Base-by-base conservation (phyloP, 169 alveolate genomes). In the Perkinsus olseni region DNA sequence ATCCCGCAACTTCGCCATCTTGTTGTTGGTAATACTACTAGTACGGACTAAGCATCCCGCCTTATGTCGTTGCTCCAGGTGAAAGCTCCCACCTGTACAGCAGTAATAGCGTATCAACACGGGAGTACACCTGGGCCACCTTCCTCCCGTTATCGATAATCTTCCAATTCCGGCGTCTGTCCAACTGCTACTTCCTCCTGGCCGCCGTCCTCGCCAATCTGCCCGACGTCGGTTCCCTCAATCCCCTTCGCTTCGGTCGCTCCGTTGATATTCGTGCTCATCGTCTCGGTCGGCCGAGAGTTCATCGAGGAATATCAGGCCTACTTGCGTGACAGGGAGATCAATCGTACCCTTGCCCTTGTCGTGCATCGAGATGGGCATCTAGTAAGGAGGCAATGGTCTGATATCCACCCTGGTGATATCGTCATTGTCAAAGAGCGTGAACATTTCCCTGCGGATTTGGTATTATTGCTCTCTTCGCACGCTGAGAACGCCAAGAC, bases 391-490 rank as follows among this genome's bases (percentile, higher is more conserved):
- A 95, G 92, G 74, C 95, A 92, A 92, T 96, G 98, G 97, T 96
- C 97, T 24, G 96, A 96, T 92, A 91, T 97, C n/a, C 94, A 96
- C 92, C 98, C 97, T 92, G 99, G 99, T 17, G 98, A 97, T 93
- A 95, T 98, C 34, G 97, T 98, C 0, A 95, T 95, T 93, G 97
- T 98, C 51, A 91, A 95, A 90, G 93, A 97, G 91, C 97, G 97
- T 94, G 98, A 97, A 74, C 94, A 95, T 74, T 97, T 98, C 93
- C 99, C 99, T 20, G 97, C 99, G 0, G 99, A 98, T 95, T 91
- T 98, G 91, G 95, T 98, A 38, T 50, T 98, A 21, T 94, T 98
- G 24, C 93, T 96, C 92, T 96, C 98, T 21, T 95, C 97, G 62
- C 97, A 96, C 92, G 82, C 82, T 28, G 82, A 62, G 82, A 62